Evolutionary conservation across 768 basidiomycete genomes (phyloP), one percentile per base, ranked within the genome.

Genomic region (Rhizopogon sp.): DNA sequence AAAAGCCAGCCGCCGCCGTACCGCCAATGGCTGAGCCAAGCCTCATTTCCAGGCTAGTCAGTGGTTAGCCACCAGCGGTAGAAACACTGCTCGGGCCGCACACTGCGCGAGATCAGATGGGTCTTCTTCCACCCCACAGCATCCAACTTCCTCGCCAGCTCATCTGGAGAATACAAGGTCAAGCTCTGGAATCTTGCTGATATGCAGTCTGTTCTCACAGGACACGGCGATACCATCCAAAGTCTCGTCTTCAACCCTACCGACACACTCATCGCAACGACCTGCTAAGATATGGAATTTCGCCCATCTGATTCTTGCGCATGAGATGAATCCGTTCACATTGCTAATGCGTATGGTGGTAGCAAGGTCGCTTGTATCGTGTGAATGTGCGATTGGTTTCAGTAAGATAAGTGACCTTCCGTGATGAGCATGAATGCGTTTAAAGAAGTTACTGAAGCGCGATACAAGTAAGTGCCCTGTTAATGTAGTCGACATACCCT

Each of bases 311-410:
- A 98, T 70, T 82, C 91, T n/a, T 82, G 97, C 55, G 71, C 82
- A 0, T 88, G 91, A 14, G 76, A 79, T 0, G 90, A 90, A n/a
- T 79, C 96, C 6, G 87, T 98, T 35, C 81, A 91, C 47, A 71
- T 85, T 28, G 73, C 82, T 7, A 95, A 98, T 64, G 90, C 93
- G 0, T 94, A 98, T 67, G 84, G 84, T 20, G 97, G 97, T 10
- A 87, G 98, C 70, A 98, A 98, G 72, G 93, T 93, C 4, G 83
- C 92, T 3, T 79, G 96, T n/a, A 87, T 93, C 5, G 77, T 80
- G 28, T 98, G 92, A 90, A 83, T 97, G 83, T 95, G 97, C 43
- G 89, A 91, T 53, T 72, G 96, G 96, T 0, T 98, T 98, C 72
- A 93, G 90, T 72, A 92, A 85, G 71, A 96, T 95, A 91, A 92